phyloP scores from a whole-genome alignment of 139 green algal genomes.

The Deuterostichococcus epilithicus region DNA sequence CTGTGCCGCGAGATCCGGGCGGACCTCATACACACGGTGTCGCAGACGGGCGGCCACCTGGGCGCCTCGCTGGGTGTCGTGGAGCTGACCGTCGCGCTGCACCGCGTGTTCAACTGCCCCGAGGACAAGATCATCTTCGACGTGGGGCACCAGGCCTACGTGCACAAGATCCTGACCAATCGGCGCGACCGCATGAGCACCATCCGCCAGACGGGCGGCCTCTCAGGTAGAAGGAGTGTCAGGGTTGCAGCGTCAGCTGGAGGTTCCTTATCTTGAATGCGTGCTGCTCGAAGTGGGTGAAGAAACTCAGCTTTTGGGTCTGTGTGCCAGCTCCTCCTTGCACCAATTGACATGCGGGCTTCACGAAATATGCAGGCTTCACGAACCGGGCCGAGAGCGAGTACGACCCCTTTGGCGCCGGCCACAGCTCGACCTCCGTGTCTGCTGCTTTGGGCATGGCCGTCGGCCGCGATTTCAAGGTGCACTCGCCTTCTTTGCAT shows the following conservation, averaged over 20 bases:
- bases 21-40: constrained; percentile 92
- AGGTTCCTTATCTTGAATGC: too few relatives aligned
- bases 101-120: constrained; percentile 97
- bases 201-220: constrained; percentile 86
- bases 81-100: constrained; percentile 96
- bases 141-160: constrained; percentile 83
- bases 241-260: neutral
- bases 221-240: constrained; percentile 59
- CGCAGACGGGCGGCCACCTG: constrained; percentile 79
- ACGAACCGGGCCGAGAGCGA: constrained; percentile 92
- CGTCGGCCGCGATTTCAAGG: constrained; percentile 89
- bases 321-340: neutral
- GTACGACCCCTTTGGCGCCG: constrained; percentile 97
- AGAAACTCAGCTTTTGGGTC: neutral
- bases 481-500: too few relatives aligned
- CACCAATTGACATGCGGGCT: neutral
- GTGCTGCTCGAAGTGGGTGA: neutral
- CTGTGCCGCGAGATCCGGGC: constrained; percentile 92
- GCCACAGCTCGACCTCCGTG: constrained; percentile 94
- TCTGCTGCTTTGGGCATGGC: constrained; percentile 96
- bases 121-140: constrained; percentile 71
- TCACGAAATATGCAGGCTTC: constrained; percentile 67
- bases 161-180: constrained; percentile 98
- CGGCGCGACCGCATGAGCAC: constrained; percentile 82
- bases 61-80: constrained; percentile 92